Base-by-base conservation (phyloP, 169 alveolate species). In the Eimeria nieschulzi region DNA sequence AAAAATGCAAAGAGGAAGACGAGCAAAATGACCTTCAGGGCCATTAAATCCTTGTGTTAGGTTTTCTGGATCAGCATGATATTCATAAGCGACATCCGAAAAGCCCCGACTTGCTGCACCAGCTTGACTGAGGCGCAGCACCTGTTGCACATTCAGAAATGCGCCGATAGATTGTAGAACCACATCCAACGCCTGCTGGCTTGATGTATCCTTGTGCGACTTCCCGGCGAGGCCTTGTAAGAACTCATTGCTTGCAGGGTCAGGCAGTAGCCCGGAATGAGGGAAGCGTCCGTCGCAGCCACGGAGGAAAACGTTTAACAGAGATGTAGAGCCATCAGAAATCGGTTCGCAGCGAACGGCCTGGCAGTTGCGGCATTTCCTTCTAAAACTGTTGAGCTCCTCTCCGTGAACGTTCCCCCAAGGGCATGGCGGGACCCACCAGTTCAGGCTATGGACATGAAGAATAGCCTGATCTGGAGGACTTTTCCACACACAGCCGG, bases 391-490 rank as follows among this genome's bases (percentile, higher is more conserved):
- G 19, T n/a, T 5, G 68, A 15, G 23, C 68, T 59, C 21, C 66
- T 12, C 15, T 15, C 68, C 68, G 68, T 59, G 15, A 8, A 19
- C 12, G 17, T 21, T 71, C 17, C 25, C 10, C 12, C 15, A 68
- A 79, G 19, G 15, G 64, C 90, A 82, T 1, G 90, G 33, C 19
- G 90, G 90, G 75, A 82, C 78, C 90, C 90, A 82, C 78, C 59
- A 19, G 66, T 82, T 82, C 64, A 59, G 39, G 59, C 90, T 82
- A 39, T 82, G 90, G 64, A 82, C 90, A 54, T 82, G 90, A 25
- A 82, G 23, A 59, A 82, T 46, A 17, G 63, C 39, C 51, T 61
- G 61, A 39, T 82, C 90, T 33, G 70, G 13, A 10, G 13, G 26
- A 25, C 56, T 23, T 66, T 79, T 56, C 19, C 53, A 12, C 23